These are phyloP conservation scores for Elsinoe necatrix DNA, from an alignment of 2,329 filamentous ascomycete species.

Conservation along the genomic window DNA sequence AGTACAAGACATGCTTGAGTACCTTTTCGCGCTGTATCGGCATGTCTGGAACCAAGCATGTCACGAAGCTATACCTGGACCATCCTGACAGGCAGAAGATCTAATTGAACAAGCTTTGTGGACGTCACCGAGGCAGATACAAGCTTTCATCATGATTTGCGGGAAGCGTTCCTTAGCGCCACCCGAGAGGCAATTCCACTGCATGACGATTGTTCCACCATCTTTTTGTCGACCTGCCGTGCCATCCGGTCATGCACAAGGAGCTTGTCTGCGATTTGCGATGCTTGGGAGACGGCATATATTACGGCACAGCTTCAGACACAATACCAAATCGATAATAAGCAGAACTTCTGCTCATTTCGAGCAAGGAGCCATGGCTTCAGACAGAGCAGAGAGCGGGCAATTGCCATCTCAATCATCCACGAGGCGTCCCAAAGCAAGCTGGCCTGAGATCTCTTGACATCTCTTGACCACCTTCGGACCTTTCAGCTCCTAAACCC, in stretches of 20 bases:
- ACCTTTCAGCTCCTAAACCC: not conserved
- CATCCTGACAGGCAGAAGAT: not conserved
- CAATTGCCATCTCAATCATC: not conserved
- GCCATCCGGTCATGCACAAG: not conserved
- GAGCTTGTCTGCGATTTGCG: not conserved
- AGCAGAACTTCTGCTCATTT: not conserved
- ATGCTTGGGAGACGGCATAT: not conserved
- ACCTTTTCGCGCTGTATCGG: not conserved
- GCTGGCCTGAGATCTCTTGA: not conserved
- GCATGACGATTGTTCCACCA: not conserved
- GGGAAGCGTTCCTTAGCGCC: not conserved
- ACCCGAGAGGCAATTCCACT: not conserved
- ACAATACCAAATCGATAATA: not conserved
- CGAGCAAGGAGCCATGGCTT: not conserved
- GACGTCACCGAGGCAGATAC: constrained; percentile 4
- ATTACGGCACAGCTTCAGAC: not conserved
- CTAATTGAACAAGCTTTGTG: constrained; percentile 9
- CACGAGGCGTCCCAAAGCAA: not conserved
- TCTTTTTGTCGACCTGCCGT: constrained; percentile 1
- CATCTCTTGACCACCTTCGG: not conserved
- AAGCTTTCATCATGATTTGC: constrained; percentile 7
- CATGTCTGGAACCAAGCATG: not conserved
- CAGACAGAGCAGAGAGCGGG: not conserved
- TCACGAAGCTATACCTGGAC: not conserved
- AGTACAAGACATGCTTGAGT: not conserved